A percentile compares a stretch with the other conserved stretches of the same genome.
These are phyloP conservation scores for Cyberlindnera sargentensis DNA, from an alignment of 805 yeast genomes.

Conservation along the genomic window DNA sequence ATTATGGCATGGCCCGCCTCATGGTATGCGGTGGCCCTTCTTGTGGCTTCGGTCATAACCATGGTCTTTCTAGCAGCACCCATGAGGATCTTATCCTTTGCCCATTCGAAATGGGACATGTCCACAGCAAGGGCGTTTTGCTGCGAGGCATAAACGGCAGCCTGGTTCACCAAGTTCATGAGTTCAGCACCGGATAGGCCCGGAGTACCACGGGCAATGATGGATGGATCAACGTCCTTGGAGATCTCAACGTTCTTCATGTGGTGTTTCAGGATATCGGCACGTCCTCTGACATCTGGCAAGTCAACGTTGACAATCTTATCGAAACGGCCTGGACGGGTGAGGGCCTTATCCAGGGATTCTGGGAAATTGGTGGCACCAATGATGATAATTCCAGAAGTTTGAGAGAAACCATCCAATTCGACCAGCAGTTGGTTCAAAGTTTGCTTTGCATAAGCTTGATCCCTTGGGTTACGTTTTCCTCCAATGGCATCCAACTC, in stretches of 20 bases:
- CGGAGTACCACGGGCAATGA: constrained; percentile 95
- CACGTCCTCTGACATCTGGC: constrained; percentile 97
- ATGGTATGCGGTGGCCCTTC: constrained; percentile 93
- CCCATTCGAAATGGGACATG: constrained; percentile 96
- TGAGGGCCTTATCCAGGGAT: constrained; percentile 90
- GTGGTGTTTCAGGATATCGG: constrained; percentile 86
- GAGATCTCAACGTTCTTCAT: constrained; percentile 85
- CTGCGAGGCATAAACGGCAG: constrained; percentile 95
- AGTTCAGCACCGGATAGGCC: constrained; percentile 98
- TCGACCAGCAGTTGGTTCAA: constrained; percentile 93
- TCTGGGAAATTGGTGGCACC: constrained; percentile 99
- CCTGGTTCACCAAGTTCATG: constrained; percentile 93
- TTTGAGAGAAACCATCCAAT: constrained; percentile 90
- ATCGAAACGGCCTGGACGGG: constrained; percentile 98
- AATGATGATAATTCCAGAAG: constrained; percentile 88
- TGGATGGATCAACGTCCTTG: constrained; percentile 76
- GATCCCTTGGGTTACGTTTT: constrained; percentile 94
- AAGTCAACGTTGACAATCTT: constrained; percentile 90
- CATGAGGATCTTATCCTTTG: constrained; percentile 94
- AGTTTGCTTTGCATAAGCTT: constrained; percentile 97
- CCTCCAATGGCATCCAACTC: constrained; percentile 99
- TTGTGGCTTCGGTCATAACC: constrained; percentile 94
- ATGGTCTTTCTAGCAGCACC: constrained; percentile 97
- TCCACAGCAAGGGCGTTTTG: constrained; percentile 84
- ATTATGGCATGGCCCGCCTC: constrained; percentile 99